A percentile compares a stretch with the other conserved stretches of the same genome.
phyloP scores from a whole-genome alignment of 805 yeast genomes.

The Spathaspora arborariae region DNA sequence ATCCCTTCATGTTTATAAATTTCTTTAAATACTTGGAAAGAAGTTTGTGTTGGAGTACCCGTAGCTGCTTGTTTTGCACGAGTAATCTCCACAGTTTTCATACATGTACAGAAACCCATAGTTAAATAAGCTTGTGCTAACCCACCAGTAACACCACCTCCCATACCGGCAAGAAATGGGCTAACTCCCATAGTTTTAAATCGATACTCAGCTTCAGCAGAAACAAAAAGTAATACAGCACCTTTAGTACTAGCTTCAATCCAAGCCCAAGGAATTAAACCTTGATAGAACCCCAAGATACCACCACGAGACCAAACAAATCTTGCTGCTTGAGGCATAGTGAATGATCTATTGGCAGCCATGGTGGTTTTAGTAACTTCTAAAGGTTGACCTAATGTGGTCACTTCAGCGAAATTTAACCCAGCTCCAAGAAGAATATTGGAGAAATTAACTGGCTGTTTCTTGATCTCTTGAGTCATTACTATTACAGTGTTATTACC shows the following conservation, averaged over 20 bases:
- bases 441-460: constrained; percentile 83
- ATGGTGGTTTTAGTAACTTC: constrained; percentile 96
- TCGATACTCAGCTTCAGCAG: constrained; percentile 86
- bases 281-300: constrained; percentile 87
- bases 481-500: too few relatives aligned
- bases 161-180: constrained; percentile 81
- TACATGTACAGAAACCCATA: constrained; percentile 98
- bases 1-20: constrained; percentile 85
- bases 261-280: constrained; percentile 99
- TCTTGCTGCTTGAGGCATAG: constrained; percentile 62
- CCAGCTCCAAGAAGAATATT: constrained; percentile 93
- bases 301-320: constrained; percentile 95
- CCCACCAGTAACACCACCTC: constrained; percentile 96
- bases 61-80: constrained; percentile 69
- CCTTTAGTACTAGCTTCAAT: constrained; percentile 99
- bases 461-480: constrained; percentile 41
- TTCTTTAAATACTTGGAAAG: constrained; percentile 82
- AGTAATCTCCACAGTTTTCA: constrained; percentile 98
- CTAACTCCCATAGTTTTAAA: constrained; percentile 55
- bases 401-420: constrained; percentile 85
- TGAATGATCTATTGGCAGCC: constrained; percentile 89
- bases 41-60: constrained; percentile 64
- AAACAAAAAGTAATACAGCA: constrained; percentile 88
- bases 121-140: constrained; percentile 94
- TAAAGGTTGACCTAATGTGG: constrained; percentile 94